These are phyloP conservation scores for Plasmodium vivax DNA, from an alignment of 169 alveolate genomes.

Conservation along the genomic window DNA sequence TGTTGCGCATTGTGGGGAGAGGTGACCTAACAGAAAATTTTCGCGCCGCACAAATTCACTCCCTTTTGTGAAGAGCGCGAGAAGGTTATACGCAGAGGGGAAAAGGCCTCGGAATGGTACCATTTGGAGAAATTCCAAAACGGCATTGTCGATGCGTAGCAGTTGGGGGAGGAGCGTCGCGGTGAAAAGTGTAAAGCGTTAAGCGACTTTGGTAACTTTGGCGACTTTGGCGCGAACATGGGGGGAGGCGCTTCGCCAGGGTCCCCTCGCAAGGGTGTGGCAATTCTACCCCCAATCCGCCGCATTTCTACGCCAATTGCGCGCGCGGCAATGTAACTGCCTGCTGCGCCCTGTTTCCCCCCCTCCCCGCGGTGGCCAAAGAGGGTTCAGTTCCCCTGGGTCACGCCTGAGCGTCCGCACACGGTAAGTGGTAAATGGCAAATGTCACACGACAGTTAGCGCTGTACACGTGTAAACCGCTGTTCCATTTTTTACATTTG, in stretches of 20 bases:
- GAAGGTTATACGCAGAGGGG: background rate
- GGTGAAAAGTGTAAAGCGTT: background rate
- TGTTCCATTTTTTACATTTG: background rate
- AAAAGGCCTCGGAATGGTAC: background rate
- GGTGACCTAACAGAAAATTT: background rate
- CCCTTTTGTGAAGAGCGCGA: background rate
- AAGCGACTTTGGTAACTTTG: background rate
- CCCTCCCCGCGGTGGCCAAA: background rate
- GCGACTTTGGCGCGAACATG: background rate
- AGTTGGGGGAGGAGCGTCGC: background rate
- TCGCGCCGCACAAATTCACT: background rate
- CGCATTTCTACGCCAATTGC: background rate
- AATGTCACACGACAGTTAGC: background rate
- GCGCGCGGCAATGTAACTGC: background rate
- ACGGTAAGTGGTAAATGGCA: too few species aligned
- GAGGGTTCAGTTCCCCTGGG: background rate
- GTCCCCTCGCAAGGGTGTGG: background rate
- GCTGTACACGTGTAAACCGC: background rate
- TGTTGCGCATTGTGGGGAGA: background rate
- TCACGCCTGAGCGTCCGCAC: background rate
- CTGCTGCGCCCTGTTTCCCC: background rate
- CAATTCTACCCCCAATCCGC: background rate
- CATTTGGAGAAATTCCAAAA: background rate
- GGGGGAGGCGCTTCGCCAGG: background rate
- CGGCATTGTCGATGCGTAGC: background rate